Evolutionary conservation across 2,329 filamentous ascomycete species (phyloP).

Genomic region (Penicillium sp.): DNA sequence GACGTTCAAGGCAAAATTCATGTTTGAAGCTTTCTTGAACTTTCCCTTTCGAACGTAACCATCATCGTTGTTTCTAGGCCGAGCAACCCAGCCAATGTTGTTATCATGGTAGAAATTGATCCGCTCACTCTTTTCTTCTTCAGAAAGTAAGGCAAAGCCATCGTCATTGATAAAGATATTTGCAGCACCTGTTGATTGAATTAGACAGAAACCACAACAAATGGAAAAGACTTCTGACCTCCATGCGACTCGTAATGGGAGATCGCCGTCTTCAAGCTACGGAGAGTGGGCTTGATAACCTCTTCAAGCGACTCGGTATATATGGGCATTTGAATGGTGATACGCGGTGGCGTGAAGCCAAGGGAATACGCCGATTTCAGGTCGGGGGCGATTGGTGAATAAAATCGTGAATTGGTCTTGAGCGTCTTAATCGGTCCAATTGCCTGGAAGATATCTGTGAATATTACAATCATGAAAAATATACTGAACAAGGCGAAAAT

Average conservation of each 20-base stretch:
- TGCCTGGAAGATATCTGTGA: constrained; percentile 48
- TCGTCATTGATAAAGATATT: constrained; percentile 39
- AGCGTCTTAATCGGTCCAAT: constrained; percentile 48
- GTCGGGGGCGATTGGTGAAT: constrained; percentile 30
- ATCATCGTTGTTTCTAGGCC: constrained; percentile 44
- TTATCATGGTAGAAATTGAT: constrained; percentile 50
- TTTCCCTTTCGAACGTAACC: constrained; percentile 57
- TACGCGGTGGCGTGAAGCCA: constrained; percentile 29
- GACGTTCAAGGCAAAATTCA: constrained; percentile 66
- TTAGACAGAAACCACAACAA: constrained; percentile 12
- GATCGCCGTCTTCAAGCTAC: constrained; percentile 55
- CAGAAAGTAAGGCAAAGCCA: constrained; percentile 35
- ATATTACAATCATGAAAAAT: constrained; percentile 51
- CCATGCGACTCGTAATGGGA: constrained; percentile 50
- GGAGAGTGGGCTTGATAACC: constrained; percentile 60
- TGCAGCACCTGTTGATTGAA: constrained; percentile 39
- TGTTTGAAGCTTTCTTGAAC: constrained; percentile 72
- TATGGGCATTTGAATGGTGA: constrained; percentile 79
- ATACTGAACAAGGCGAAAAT: constrained; percentile 37
- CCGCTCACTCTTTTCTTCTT: constrained; percentile 42
- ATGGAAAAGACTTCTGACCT: background rate
- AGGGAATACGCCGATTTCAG: constrained; percentile 16
- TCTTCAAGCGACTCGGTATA: constrained; percentile 77
- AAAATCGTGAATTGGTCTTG: constrained; percentile 44
- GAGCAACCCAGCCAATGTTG: constrained; percentile 49